Conservation (phyloP, 192 early-diverging fungal species). For the Coemansia sp. region DNA sequence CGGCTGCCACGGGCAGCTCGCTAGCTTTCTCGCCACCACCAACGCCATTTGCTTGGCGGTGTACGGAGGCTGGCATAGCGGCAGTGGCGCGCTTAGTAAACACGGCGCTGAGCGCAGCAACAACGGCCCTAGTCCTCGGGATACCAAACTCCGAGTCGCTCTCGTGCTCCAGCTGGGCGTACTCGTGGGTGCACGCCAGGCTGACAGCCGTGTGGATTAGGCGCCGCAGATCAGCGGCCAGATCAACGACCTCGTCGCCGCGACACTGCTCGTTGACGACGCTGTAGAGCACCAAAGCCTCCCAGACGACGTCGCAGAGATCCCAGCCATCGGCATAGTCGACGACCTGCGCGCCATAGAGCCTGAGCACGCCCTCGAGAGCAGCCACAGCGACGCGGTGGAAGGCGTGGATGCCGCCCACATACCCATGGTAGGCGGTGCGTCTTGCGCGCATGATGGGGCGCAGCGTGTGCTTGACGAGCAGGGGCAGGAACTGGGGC, state of each 20-base stretch:
- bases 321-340: slow-evolving; percentile 3
- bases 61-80: background rate
- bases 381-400: slow-evolving; percentile 36
- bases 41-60: background rate
- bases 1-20: background rate
- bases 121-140: slow-evolving; percentile 3
- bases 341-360: slow-evolving; percentile 26
- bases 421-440: slow-evolving; percentile 11
- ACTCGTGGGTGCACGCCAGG: background rate
- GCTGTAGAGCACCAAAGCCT: slow-evolving; percentile 37
- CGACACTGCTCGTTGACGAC: background rate
- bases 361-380: slow-evolving; percentile 32
- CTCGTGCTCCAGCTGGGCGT: background rate
- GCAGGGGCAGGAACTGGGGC: slow-evolving; percentile 6
- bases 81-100: slow-evolving; percentile 25
- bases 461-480: slow-evolving; percentile 18
- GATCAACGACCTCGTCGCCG: background rate
- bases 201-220: slow-evolving; percentile 26
- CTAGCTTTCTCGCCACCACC: background rate
- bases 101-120: slow-evolving; percentile 26
- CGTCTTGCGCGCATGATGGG: slow-evolving; percentile 28
- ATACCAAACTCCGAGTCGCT: background rate
- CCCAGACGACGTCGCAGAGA: slow-evolving; percentile 43
- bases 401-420: slow-evolving; percentile 11
- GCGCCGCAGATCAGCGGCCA: slow-evolving; percentile 15